Percentiles rank a stretch among this genome's conserved stretches.
Conservation (phyloP, 306 rosid species). For the Psophocarpus tetragonolobus region DNA sequence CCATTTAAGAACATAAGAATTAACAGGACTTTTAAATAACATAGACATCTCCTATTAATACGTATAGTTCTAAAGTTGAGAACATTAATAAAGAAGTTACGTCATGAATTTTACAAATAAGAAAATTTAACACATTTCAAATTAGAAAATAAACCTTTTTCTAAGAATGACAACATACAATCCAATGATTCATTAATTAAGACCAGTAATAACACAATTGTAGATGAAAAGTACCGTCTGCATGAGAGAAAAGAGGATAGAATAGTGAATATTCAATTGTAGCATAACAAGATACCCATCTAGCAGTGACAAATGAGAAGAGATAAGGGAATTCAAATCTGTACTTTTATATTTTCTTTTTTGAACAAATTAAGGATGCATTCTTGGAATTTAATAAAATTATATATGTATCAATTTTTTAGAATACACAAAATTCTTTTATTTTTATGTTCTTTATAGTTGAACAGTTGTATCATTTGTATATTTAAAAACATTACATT, state of each 20-base stretch:
- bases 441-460: too few species aligned
- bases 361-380: too few species aligned
- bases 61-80: too few species aligned
- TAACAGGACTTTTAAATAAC: too few species aligned
- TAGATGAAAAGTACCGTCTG: neutral
- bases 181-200: neutral
- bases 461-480: too few species aligned
- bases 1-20: too few species aligned
- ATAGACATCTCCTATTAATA: too few species aligned
- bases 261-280: neutral
- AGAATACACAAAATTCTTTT: too few species aligned
- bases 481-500: too few species aligned
- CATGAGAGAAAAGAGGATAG: neutral
- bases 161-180: constrained; percentile 1
- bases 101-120: neutral
- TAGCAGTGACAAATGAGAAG: neutral
- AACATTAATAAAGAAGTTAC: neutral
- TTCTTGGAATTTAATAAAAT: too few species aligned
- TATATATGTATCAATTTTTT: too few species aligned
- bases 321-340: neutral
- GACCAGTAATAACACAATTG: neutral
- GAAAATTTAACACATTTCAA: neutral
- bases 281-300: neutral
- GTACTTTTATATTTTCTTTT: neutral
- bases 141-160: neutral